phyloP scores from a whole-genome alignment of 2,329 filamentous ascomycete genomes.

The Botryosphaeria dothidea region DNA sequence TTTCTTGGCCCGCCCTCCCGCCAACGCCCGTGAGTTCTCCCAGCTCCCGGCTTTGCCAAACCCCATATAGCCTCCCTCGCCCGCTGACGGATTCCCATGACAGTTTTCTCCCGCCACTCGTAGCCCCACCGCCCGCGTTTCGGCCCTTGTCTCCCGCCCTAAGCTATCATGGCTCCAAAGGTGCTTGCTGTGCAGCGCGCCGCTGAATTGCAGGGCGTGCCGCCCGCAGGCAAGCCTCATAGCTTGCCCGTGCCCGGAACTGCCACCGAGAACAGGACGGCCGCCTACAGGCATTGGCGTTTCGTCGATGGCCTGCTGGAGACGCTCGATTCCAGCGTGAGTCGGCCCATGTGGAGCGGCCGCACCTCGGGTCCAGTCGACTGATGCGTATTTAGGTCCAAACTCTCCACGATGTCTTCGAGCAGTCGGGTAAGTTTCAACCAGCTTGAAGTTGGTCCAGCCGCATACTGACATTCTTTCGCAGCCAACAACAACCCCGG shows the following conservation, averaged over 20 bases:
- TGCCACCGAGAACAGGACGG: constrained; percentile 69
- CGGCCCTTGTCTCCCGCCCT: neutral
- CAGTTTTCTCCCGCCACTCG: neutral
- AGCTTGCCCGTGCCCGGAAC: constrained; percentile 75
- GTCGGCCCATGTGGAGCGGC: constrained; percentile 1
- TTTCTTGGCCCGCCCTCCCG: constrained; percentile 6
- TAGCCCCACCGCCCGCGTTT: neutral
- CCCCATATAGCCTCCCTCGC: neutral
- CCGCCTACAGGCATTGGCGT: constrained; percentile 82
- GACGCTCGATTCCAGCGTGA: constrained; percentile 68
- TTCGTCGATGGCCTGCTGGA: constrained; percentile 71
- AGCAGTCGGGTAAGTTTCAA: constrained; percentile 54
- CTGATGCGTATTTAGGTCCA: constrained; percentile 43
- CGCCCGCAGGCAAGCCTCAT: constrained; percentile 75
- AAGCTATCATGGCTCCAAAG: constrained; percentile 31
- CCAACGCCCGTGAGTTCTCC: constrained; percentile 1
- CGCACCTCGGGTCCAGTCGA: constrained; percentile 9
- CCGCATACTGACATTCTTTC: neutral
- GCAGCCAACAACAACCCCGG: constrained; percentile 59
- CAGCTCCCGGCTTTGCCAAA: neutral
- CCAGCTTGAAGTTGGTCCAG: no score
- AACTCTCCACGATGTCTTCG: constrained; percentile 81
- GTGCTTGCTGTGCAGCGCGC: constrained; percentile 33
- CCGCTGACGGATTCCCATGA: neutral
- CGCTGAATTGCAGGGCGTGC: constrained; percentile 58